These are phyloP conservation scores for Neoarthrinium moseri DNA, from an alignment of 2,329 filamentous ascomycete species.

Conservation along the genomic window DNA sequence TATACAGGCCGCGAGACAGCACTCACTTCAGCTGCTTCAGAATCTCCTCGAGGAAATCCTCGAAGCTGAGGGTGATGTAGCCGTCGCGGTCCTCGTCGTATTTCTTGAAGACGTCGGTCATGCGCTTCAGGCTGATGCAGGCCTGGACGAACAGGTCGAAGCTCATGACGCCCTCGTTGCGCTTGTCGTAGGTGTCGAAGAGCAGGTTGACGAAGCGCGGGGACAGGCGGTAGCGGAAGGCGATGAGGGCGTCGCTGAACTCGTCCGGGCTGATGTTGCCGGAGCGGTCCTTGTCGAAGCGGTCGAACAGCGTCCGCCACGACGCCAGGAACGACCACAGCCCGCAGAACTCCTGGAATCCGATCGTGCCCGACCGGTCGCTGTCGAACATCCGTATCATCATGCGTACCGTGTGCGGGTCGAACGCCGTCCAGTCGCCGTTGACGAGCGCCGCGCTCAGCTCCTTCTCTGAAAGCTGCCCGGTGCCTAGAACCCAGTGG, in stretches of 20 bases:
- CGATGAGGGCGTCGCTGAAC: slow-evolving; percentile 85
- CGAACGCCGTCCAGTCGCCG: slow-evolving; percentile 92
- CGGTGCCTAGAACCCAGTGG: slow-evolving; percentile 52
- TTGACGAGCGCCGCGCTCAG: slow-evolving; percentile 91
- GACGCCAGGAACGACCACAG: slow-evolving; percentile 94
- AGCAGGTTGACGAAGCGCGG: slow-evolving; percentile 80
- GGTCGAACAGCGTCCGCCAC: slow-evolving; percentile 92
- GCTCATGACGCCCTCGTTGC: slow-evolving; percentile 68
- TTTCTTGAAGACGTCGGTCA: slow-evolving; percentile 99
- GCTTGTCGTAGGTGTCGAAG: slow-evolving; percentile 87
- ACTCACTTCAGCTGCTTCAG: slow-evolving; percentile 58
- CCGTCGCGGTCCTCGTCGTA: slow-evolving; percentile 97
- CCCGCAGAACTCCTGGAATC: slow-evolving; percentile 93
- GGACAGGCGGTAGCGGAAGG: slow-evolving; percentile 90
- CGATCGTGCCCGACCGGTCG: slow-evolving; percentile 83
- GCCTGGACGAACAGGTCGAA: slow-evolving; percentile 98
- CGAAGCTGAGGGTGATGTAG: slow-evolving; percentile 81
- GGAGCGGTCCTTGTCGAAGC: slow-evolving; percentile 83
- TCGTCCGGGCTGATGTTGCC: slow-evolving; percentile 85
- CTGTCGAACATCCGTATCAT: slow-evolving; percentile 99
- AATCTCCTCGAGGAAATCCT: slow-evolving; percentile 74
- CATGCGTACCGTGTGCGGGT: slow-evolving; percentile 92
- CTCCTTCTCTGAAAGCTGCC: slow-evolving; percentile 82
- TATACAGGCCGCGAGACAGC: too few species aligned
- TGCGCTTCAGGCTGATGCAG: slow-evolving; percentile 93